phyloP scores from a whole-genome alignment of 176 grass and related monocot species.

The sorghum (Sorghum bicolor) region DNA sequence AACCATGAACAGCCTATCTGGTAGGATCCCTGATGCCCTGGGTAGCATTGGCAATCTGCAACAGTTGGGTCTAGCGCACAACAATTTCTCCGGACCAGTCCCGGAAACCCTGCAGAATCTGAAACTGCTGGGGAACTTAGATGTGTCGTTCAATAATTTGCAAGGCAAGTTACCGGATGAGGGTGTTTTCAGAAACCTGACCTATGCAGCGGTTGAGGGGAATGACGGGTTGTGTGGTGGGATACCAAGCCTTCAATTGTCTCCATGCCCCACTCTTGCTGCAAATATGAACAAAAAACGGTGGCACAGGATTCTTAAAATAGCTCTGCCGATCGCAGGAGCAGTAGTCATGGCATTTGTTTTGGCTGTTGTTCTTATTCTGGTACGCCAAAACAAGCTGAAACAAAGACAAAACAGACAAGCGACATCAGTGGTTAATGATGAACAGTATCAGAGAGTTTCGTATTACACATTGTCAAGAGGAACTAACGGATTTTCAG shows the following conservation, averaged over 20 bases:
- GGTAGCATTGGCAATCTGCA: background rate
- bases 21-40: constrained; percentile 2
- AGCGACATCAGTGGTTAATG: background rate
- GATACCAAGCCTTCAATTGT: background rate
- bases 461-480: background rate
- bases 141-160: constrained; percentile 34
- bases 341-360: background rate
- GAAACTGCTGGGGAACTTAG: background rate
- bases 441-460: background rate
- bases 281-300: background rate
- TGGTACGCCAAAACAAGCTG: background rate
- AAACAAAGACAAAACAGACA: background rate
- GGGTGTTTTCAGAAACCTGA: constrained; percentile 32
- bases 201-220: constrained; percentile 3
- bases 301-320: background rate
- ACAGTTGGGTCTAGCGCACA: constrained; percentile 19
- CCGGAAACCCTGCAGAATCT: constrained; percentile 8
- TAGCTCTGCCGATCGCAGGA: background rate
- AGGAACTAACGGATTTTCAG: background rate
- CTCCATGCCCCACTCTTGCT: background rate
- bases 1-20: background rate
- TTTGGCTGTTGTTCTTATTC: background rate
- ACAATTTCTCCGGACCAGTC: constrained; percentile 23
- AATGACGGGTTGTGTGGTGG: constrained; percentile 23
- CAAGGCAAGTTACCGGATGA: constrained; percentile 8